Percentiles rank a stretch among this genome's conserved stretches.
phyloP scores from a whole-genome alignment of 306 rosid species.

The Abrus precatorius region DNA sequence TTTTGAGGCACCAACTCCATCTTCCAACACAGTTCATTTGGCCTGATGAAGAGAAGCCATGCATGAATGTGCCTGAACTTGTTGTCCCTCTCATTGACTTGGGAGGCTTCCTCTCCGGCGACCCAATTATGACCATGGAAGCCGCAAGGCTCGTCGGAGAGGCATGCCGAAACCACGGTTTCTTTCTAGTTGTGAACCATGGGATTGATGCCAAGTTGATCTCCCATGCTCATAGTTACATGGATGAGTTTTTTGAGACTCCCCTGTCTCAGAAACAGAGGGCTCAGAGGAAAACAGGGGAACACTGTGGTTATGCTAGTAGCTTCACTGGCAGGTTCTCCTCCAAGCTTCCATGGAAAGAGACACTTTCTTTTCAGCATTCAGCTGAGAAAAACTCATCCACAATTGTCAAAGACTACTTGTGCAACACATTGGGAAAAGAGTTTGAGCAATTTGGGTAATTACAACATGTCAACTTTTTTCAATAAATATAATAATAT shows the following conservation, averaged over 20 bases:
- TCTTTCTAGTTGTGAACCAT: slow-evolving; percentile 87
- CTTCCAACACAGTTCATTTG: slow-evolving; percentile 88
- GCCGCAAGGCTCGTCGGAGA: slow-evolving; percentile 69
- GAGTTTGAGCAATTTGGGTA: slow-evolving; percentile 80
- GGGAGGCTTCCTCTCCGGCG: slow-evolving; percentile 67
- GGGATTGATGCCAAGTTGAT: slow-evolving; percentile 69
- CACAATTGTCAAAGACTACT: slow-evolving; percentile 59
- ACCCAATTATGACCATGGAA: slow-evolving; percentile 56
- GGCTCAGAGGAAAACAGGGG: slow-evolving; percentile 82
- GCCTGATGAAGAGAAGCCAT: slow-evolving; percentile 91
- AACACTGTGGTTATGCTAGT: slow-evolving; percentile 94
- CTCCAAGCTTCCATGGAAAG: slow-evolving; percentile 96
- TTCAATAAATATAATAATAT: no score
- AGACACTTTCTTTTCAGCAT: slow-evolving; percentile 78
- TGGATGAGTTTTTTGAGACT: slow-evolving; percentile 74
- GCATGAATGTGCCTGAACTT: slow-evolving; percentile 62
- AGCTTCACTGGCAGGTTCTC: slow-evolving; percentile 94
- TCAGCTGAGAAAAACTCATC: slow-evolving; percentile 53
- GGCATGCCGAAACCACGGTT: slow-evolving; percentile 87
- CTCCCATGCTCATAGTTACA: slow-evolving; percentile 68
- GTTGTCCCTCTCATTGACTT: slow-evolving; percentile 76
- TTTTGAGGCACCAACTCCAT: slow-evolving; percentile 55
- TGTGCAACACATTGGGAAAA: slow-evolving; percentile 62
- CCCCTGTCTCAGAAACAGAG: slow-evolving; percentile 84
- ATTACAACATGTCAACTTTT: slow-evolving; percentile 33